Evolutionary conservation across 2,329 filamentous ascomycete species (phyloP).

Genomic region (Paecilomyces variotii): DNA sequence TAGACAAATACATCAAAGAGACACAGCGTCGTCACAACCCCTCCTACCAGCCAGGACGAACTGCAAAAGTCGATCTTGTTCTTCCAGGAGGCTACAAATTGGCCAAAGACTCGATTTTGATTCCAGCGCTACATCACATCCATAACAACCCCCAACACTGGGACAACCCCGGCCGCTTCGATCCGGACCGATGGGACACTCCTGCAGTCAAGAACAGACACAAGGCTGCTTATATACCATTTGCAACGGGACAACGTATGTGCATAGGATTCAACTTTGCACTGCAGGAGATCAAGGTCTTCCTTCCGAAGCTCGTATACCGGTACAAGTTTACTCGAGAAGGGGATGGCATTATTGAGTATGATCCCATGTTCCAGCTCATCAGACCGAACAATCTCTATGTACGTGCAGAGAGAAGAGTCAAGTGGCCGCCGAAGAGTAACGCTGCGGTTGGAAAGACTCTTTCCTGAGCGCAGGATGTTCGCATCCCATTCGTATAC

Average conservation of each 20-base stretch:
- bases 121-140: neutral
- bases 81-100: conserved; percentile 51
- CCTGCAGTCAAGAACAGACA: conserved; percentile 46
- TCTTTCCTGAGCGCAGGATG: neutral
- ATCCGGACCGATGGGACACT: conserved; percentile 54
- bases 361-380: conserved; percentile 53
- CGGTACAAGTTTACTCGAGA: conserved; percentile 50
- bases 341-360: conserved; percentile 46
- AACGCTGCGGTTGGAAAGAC: neutral
- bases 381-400: conserved; percentile 51
- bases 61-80: conserved; percentile 47
- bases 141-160: conserved; percentile 32
- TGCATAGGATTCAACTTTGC: conserved; percentile 61
- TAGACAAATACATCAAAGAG: conserved; percentile 55
- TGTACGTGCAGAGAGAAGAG: conserved; percentile 42
- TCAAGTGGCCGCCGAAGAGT: conserved; percentile 37
- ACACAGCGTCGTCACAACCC: conserved; percentile 54
- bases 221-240: conserved; percentile 49
- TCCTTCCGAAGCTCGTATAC: conserved; percentile 49
- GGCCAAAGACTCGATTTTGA: neutral
- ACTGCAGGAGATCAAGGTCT: conserved; percentile 52
- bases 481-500: neutral
- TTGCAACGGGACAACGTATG: conserved; percentile 48
- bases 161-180: conserved; percentile 51
- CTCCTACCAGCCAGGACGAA: conserved; percentile 54